phyloP scores from a whole-genome alignment of 208 protist species.

The Acanthamoeba culbertsoni region DNA sequence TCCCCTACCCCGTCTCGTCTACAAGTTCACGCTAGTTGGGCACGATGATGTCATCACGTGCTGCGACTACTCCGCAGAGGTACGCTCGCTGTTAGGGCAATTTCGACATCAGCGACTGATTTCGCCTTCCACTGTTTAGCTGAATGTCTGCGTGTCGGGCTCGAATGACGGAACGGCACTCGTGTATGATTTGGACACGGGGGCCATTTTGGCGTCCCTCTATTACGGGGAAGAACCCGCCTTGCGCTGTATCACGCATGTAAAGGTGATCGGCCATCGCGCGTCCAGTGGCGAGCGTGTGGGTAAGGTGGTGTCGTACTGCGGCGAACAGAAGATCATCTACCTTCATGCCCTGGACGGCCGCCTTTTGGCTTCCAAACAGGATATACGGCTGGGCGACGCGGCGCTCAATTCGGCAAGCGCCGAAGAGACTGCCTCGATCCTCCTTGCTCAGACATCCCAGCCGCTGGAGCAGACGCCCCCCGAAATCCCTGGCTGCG shows the following conservation, averaged over 20 bases:
- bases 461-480: background rate
- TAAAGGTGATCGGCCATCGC: constrained; percentile 34
- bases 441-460: background rate
- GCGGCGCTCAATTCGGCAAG: background rate
- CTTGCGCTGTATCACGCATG: background rate
- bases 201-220: background rate
- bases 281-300: background rate
- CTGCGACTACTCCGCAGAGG: constrained; percentile 2
- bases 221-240: background rate
- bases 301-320: constrained; percentile 50
- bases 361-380: background rate
- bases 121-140: background rate
- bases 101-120: background rate
- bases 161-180: constrained; percentile 25
- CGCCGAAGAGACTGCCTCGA: too few species aligned
- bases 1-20: background rate
- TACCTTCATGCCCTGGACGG: constrained; percentile 48
- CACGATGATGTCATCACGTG: constrained; percentile 43
- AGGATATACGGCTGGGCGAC: background rate
- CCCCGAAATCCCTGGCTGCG: too few species aligned
- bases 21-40: constrained; percentile 50
- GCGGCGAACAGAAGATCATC: background rate
- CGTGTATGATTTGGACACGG: constrained; percentile 1
- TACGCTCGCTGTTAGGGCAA: background rate
- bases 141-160: background rate